Percentiles rank a stretch among this genome's conserved stretches.
Conservation (phyloP, 225 moss, liverwort and hornwort genomes). For the Pseudisothecium myosuroides region DNA sequence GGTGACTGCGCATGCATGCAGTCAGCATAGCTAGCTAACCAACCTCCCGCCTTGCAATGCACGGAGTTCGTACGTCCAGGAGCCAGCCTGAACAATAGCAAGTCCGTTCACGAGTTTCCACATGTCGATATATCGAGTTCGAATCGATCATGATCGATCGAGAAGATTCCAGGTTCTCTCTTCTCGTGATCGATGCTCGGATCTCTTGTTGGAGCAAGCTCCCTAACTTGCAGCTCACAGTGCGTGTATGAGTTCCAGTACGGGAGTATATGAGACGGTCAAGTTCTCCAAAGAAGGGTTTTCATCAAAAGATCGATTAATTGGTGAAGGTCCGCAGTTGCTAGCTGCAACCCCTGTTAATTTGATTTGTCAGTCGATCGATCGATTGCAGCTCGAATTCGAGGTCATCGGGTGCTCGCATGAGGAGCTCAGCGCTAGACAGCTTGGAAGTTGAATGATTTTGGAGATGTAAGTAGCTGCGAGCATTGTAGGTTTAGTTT, state of each 20-base stretch:
- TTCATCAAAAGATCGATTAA: not conserved
- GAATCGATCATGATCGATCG: not conserved
- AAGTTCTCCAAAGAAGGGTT: not conserved
- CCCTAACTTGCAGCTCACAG: not conserved
- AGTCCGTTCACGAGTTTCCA: not conserved
- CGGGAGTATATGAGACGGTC: not conserved
- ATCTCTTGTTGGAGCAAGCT: not conserved
- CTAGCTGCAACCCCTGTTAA: not conserved
- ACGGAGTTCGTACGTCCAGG: conserved; percentile 2
- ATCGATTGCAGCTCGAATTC: not conserved
- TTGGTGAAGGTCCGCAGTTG: not conserved
- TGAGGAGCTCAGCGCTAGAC: not conserved
- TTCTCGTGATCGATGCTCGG: not conserved
- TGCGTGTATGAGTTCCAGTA: not conserved
- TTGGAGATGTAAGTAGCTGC: not conserved
- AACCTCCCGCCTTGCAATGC: not conserved
- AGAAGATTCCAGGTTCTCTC: not conserved
- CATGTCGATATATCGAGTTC: not conserved
- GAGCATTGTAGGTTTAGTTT: not conserved
- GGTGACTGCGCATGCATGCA: not conserved
- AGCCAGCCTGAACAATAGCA: not conserved
- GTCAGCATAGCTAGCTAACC: not conserved
- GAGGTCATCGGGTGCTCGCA: not conserved
- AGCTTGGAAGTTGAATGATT: not conserved
- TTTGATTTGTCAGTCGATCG: not conserved